A percentile compares a stretch with the other conserved stretches of the same genome.
Conservation (phyloP, 306 rosid species). For the Pachyrhizus erosus region DNA sequence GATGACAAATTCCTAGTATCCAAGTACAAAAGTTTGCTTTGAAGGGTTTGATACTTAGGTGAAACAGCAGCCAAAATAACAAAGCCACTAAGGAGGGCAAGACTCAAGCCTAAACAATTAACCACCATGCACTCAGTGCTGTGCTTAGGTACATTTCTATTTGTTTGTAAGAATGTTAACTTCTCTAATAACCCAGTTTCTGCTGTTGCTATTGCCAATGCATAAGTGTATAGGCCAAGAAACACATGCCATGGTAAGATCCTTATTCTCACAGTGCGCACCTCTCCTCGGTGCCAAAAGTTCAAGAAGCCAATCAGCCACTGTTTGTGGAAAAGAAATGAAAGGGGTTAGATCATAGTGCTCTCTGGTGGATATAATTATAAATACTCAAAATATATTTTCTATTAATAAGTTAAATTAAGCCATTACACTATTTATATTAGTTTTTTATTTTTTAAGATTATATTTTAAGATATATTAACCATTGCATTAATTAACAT, state of each 20-base stretch:
- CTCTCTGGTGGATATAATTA: background rate
- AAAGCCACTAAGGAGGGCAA: conserved; percentile 73
- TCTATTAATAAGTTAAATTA: too few species aligned
- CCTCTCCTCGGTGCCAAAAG: conserved; percentile 93
- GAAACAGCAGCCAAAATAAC: conserved; percentile 79
- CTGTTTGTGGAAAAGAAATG: conserved; percentile 48
- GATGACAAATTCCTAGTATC: conserved; percentile 55
- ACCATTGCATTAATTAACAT: too few species aligned
- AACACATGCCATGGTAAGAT: conserved; percentile 92
- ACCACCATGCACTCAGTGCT: conserved; percentile 70
- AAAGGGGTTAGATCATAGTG: background rate
- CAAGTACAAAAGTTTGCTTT: conserved; percentile 56
- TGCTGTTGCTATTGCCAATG: conserved; percentile 82
- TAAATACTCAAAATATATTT: background rate
- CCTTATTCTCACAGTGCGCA: conserved; percentile 55
- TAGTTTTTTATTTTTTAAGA: too few species aligned
- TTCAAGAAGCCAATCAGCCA: conserved; percentile 86
- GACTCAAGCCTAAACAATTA: conserved; percentile 67
- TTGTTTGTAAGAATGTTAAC: conserved; percentile 76
- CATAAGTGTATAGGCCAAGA: conserved; percentile 80
- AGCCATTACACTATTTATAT: too few species aligned
- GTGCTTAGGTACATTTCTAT: conserved; percentile 60
- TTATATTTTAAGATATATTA: too few species aligned
- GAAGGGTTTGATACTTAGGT: conserved; percentile 56
- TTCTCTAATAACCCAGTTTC: conserved; percentile 93